These are phyloP conservation scores for Syzygium oleosum DNA, from an alignment of 345 rosid genomes.

Conservation along the genomic window DNA sequence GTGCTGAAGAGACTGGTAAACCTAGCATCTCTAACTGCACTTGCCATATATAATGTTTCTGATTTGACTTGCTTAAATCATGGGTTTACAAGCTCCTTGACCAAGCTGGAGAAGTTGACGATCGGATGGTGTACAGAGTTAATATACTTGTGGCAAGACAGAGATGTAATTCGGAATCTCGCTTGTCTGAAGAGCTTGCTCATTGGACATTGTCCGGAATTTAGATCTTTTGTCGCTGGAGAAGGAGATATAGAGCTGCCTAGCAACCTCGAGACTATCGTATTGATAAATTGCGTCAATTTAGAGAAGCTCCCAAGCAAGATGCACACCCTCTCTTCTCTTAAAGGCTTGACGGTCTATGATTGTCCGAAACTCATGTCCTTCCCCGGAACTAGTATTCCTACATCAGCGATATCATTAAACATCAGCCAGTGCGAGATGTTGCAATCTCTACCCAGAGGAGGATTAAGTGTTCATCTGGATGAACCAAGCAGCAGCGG, in stretches of 20 bases:
- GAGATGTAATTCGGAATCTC: fast-evolving
- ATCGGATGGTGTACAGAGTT: fast-evolving
- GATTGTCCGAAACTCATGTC: fast-evolving
- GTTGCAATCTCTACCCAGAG: not conserved
- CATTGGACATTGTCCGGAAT: fast-evolving
- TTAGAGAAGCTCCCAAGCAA: not conserved
- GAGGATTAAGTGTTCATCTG: not conserved
- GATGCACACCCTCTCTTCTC: not conserved
- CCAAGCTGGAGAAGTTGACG: not conserved
- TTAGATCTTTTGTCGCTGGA: not conserved
- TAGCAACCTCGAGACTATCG: fast-evolving
- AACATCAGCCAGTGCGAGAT: fast-evolving
- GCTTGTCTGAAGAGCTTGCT: fast-evolving
- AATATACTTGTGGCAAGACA: not conserved
- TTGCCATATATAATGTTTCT: not conserved
- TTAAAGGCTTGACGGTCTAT: fast-evolving
- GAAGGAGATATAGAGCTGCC: not conserved
- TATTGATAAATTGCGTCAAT: fast-evolving
- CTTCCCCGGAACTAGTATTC: not conserved
- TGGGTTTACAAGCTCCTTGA: not conserved
- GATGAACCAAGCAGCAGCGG: not conserved
- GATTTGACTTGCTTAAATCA: not conserved
- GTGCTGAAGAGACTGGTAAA: not conserved
- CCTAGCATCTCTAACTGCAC: fast-evolving
- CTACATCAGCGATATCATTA: fast-evolving